These are phyloP conservation scores for Penicillium crystallinum DNA, from an alignment of 495 filamentous ascomycete genomes.

Conservation along the genomic window DNA sequence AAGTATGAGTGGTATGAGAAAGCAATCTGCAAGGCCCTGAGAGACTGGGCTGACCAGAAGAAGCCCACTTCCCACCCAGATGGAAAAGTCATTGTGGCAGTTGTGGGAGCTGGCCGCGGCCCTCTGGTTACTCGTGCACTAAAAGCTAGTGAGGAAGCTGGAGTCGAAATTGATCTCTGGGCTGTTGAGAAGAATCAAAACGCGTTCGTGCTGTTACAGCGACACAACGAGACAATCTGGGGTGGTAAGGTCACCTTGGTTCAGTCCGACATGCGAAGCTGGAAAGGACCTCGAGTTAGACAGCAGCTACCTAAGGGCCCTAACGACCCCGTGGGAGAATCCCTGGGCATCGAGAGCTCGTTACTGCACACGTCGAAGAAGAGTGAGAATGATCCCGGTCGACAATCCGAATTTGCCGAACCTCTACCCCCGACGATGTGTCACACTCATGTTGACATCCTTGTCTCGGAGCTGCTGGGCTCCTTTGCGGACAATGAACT, in stretches of 20 bases:
- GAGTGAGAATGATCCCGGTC: conserved; percentile 15
- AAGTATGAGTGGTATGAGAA: conserved; percentile 95
- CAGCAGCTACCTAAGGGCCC: conserved; percentile 7
- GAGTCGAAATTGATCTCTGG: conserved; percentile 76
- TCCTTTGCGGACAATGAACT: conserved; percentile 91
- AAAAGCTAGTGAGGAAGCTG: conserved; percentile 67
- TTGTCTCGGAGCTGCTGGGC: conserved; percentile 89
- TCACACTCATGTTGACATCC: conserved; percentile 75
- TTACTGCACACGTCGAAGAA: conserved; percentile 24
- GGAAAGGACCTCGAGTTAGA: conserved; percentile 61
- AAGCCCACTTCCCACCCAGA: conserved; percentile 66
- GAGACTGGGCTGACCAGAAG: conserved; percentile 66
- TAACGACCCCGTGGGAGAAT: conserved; percentile 26
- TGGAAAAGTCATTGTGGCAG: conserved; percentile 78
- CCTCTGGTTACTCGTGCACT: conserved; percentile 84
- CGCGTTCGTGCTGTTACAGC: conserved; percentile 84
- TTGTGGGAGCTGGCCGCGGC: conserved; percentile 88
- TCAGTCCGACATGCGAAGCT: conserved; percentile 94
- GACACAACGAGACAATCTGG: conserved; percentile 78
- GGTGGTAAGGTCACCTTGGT: conserved; percentile 70
- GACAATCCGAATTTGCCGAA: conserved; percentile 6
- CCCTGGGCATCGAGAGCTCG: conserved; percentile 29
- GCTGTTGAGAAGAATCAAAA: conserved; percentile 98
- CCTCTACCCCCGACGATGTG: conserved; percentile 4
- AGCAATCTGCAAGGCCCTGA: conserved; percentile 74